These are phyloP conservation scores for Xylaria arbuscula DNA, from an alignment of 2,329 filamentous ascomycete genomes.

Conservation along the genomic window DNA sequence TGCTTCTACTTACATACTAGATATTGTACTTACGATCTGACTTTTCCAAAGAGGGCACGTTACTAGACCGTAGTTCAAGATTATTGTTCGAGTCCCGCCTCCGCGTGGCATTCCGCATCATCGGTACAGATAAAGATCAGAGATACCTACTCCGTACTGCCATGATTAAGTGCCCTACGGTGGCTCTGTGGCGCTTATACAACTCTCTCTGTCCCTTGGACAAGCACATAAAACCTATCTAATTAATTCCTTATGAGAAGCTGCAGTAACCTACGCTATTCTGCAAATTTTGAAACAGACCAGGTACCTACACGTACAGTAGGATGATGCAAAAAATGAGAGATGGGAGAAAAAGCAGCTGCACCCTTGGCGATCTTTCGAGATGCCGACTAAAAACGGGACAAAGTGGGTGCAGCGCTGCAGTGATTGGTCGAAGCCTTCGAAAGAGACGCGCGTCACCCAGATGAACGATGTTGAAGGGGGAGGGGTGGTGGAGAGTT, in stretches of 20 bases:
- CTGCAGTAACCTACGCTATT: background rate
- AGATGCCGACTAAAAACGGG: constrained; percentile 21
- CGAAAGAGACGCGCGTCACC: constrained; percentile 48
- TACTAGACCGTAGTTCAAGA: background rate
- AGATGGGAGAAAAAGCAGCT: constrained; percentile 13
- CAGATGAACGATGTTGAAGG: constrained; percentile 29
- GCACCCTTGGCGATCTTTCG: constrained; percentile 13
- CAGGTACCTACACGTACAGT: background rate
- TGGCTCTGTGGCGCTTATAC: too few relatives aligned
- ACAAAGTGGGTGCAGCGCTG: constrained; percentile 27
- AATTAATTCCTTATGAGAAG: background rate
- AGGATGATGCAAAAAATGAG: background rate
- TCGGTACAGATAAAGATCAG: background rate
- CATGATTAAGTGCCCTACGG: too few relatives aligned
- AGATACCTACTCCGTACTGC: background rate
- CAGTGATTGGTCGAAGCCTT: constrained; percentile 41
- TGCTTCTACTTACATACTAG: too few relatives aligned
- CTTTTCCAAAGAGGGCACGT: background rate
- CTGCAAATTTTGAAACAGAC: constrained; percentile 14
- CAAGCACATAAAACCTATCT: background rate
- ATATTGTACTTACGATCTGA: too few relatives aligned
- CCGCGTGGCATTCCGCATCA: background rate
- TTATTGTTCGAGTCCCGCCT: constrained; percentile 1
- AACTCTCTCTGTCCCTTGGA: too few relatives aligned
- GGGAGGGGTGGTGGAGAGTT: constrained; percentile 29